Evolutionary conservation across 192 early-diverging fungal species (phyloP), one percentile per base, ranked within the genome.

Genomic region (Backusella tarrabulga): DNA sequence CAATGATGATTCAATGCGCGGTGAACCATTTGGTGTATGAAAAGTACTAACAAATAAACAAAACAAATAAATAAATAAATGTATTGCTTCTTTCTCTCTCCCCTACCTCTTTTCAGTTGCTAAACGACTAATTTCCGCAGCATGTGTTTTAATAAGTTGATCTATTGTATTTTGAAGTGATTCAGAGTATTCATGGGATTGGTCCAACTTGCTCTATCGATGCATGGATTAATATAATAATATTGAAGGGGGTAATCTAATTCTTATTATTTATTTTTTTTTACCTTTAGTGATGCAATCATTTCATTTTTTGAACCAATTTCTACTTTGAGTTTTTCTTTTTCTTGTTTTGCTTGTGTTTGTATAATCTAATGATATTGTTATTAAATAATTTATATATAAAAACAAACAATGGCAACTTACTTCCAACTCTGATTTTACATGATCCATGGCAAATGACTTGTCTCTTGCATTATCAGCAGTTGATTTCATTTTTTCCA

Each of bases 401-500:
- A 23, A n/a, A 1, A 56, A 21, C 19, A 44, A 71, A 17, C 3
- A 34, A 46, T 15, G 42, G 0, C 2, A 2, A 71, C 11, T 32
- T 75, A 60, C 73, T 23, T 77, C 76, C 15, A 77, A 71, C 35
- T 69, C 76, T 19, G 50, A 46, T 41, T 71, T 69, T 9, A 52
- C 23, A 34, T 71, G 68, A 17, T 77, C 76, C 34, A 67, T 41
- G 21, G 71, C 76, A 26, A 72, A 63, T 21, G 52, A 40, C 21
- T 66, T 44, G 23, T 80, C 75, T 54, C 80, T 77, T 76, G 80
- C 80, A 26, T 40, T 76, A 34, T 74, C 80, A 35, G 73, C 73
- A 14, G 68, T 71, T 19, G 73, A 29, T 60, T 82, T 82, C 26
- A 78, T 32, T 35, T 82, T 82, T 29, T 82, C 80, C n/a, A 82